A percentile compares a stretch with the other conserved stretches of the same genome.
These are phyloP conservation scores for Talaromyces islandicus DNA, from an alignment of 2,329 filamentous ascomycete species.

Conservation along the genomic window DNA sequence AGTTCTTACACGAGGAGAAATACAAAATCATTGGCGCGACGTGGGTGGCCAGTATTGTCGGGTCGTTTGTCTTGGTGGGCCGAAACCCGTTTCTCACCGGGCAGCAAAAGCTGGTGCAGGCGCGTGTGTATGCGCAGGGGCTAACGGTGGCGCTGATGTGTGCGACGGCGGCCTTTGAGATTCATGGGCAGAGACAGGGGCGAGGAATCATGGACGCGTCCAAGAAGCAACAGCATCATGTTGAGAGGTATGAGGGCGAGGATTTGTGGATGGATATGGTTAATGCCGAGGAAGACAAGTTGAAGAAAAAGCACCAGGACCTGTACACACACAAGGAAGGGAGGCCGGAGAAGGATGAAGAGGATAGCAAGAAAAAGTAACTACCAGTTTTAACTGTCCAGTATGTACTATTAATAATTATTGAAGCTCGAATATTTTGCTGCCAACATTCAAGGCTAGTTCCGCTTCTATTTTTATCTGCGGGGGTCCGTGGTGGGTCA, in stretches of 20 bases:
- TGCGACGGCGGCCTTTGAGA: conserved; percentile 75
- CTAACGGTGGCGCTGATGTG: conserved; percentile 79
- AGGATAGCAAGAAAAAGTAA: conserved; percentile 13
- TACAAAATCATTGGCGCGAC: conserved; percentile 78
- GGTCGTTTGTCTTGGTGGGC: conserved; percentile 68
- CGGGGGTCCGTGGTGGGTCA: too few relatives aligned
- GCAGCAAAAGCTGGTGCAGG: conserved; percentile 89
- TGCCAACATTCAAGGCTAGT: too few relatives aligned
- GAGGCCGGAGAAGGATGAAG: conserved; percentile 13
- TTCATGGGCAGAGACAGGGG: conserved; percentile 68
- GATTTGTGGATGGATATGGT: conserved; percentile 75
- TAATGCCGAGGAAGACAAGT: conserved; percentile 38
- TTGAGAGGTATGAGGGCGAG: conserved; percentile 72
- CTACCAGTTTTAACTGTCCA: too few relatives aligned
- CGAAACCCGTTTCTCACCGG: conserved; percentile 69
- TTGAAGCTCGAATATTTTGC: too few relatives aligned
- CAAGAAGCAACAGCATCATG: conserved; percentile 71
- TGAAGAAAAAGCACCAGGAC: conserved; percentile 35
- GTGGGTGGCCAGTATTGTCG: conserved; percentile 75
- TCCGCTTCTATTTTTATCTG: too few relatives aligned
- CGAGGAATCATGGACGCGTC: conserved; percentile 42
- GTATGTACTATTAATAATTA: too few relatives aligned
- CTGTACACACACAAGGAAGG: conserved; percentile 25
- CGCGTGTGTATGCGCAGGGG: conserved; percentile 88
- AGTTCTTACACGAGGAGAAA: conserved; percentile 72